Base-by-base conservation (phyloP, 2,329 filamentous ascomycete species). In the Cladophialophora bantiana region DNA sequence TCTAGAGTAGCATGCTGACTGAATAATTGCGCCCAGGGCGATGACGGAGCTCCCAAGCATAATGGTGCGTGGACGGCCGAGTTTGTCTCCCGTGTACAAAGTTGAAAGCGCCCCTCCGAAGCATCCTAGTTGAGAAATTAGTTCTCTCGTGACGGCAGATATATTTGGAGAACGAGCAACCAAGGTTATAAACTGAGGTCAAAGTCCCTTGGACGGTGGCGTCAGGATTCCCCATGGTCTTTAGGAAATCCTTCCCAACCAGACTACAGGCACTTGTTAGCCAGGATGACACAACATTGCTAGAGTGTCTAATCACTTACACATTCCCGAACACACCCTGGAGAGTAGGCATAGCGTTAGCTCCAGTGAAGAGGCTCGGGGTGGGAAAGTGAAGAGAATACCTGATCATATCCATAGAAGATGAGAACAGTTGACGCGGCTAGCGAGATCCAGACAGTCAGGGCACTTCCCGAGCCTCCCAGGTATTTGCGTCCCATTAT, bases 391-490 rank as follows among this genome's bases (percentile, higher is more conserved):
- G 1, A 20, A 35, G 45, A 18, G 42, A 66, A 40, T 69, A 78
- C 77, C 72, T 80, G 78, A 59, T 80, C 78, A 61, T 81, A 81
- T 34, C 79, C 82, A 67, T 84, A 85, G 72, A 85, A 84, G 62
- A 84, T 77, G 26, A 84, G 74, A 4, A 84, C 82, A 0, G 82
- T 85, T 1, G 79, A 82, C 0, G 83, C 82, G 12, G 83, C 82
- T 18, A 85, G 75, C 4, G 81, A 83, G 50, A 85, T 84, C 83
- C 83, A 84, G 15, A 85, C 77, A 0, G 83, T 85, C n/a, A 85
- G 76, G 34, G 77, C 74, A 66, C 83, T 78, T 36, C 83, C 83
- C 50, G 82, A 83, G 38, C 83, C 83, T 68, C 83, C 83, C 57
- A 84, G 79, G 66, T 84, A 85, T 71, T 79, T 81, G 53, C 79